A percentile compares a stretch with the other conserved stretches of the same genome.
These are phyloP conservation scores for Clitoria ternatea DNA, from an alignment of 306 rosid genomes.

Conservation along the genomic window DNA sequence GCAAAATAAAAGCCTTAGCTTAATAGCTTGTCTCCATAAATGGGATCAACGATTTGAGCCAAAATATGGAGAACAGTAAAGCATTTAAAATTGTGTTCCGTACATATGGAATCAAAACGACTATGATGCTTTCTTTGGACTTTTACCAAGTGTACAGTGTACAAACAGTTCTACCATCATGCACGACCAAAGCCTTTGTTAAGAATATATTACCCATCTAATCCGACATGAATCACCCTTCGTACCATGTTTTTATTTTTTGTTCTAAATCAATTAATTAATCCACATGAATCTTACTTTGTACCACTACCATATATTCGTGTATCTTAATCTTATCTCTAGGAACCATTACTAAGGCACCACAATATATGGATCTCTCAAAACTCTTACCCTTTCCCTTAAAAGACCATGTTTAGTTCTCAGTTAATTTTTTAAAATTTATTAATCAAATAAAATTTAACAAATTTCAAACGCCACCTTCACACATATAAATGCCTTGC, in stretches of 20 bases:
- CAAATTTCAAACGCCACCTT: too few relatives aligned
- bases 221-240: conserved; percentile 46
- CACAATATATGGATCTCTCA: conserved; percentile 29
- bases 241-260: conserved; percentile 3
- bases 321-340: conserved; percentile 41
- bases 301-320: conserved; percentile 8
- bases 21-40: conserved; percentile 17
- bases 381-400: neutral
- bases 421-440: too few relatives aligned
- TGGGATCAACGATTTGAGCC: conserved; percentile 24
- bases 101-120: conserved; percentile 49
- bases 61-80: conserved; percentile 17
- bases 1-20: neutral
- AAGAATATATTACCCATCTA: conserved; percentile 38
- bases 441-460: too few relatives aligned
- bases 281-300: conserved; percentile 25
- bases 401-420: too few relatives aligned
- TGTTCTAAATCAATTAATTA: conserved; percentile 28
- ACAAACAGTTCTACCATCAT: neutral
- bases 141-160: conserved; percentile 7
- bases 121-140: conserved; percentile 37
- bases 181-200: conserved; percentile 33
- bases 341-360: conserved; percentile 26
- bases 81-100: conserved; percentile 38
- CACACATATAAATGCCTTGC: neutral